Conservation (phyloP, 441 rosid species). For the Euphorbia celastroides region DNA sequence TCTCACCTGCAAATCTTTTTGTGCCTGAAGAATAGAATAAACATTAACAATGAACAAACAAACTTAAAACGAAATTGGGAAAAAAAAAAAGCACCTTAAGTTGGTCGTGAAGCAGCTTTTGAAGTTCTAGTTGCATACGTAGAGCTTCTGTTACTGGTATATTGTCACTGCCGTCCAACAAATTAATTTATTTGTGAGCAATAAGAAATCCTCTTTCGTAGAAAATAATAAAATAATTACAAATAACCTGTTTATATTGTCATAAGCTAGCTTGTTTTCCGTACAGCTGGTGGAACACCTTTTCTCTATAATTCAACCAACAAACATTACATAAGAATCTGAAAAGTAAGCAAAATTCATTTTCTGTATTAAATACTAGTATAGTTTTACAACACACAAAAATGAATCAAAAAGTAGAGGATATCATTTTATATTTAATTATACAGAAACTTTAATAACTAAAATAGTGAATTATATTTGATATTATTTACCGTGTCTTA, state of each 20-base stretch:
- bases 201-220: not conserved
- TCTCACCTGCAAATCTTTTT: conserved; percentile 27
- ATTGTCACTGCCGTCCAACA: conserved; percentile 7
- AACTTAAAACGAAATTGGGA: not conserved
- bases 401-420: no score
- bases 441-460: no score
- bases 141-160: conserved; percentile 18
- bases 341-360: no score
- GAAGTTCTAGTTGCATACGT: conserved; percentile 28
- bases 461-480: not conserved
- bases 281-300: not conserved
- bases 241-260: not conserved
- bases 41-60: not conserved
- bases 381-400: no score
- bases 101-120: conserved; percentile 31
- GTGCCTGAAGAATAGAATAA: conserved; percentile 17
- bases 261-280: conserved; percentile 16
- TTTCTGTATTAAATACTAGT: no score
- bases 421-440: no score
- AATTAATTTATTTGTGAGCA: not conserved
- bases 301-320: conserved; percentile 14
- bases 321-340: not conserved
- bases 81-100: conserved; percentile 19
- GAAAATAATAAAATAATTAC: conserved; percentile 3
- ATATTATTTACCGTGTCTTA: conserved; percentile 16